Evolutionary conservation across 805 yeast species (phyloP), one percentile per base, ranked within the genome.

Genomic region (Pichia sporocuriosa): DNA sequence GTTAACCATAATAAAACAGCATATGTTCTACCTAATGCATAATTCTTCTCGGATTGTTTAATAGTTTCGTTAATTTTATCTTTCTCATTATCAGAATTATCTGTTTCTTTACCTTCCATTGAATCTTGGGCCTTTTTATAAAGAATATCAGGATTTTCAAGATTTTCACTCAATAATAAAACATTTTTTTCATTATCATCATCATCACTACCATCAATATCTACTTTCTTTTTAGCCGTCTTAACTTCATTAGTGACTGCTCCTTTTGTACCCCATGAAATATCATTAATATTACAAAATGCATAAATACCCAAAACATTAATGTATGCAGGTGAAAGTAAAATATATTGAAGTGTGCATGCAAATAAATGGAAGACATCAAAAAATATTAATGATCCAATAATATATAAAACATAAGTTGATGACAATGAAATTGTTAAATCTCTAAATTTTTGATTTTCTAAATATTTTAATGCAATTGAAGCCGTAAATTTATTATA

Each of bases 261-360:
- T 40, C 95, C 95, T 59, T 90, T 86, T 3, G 96, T 90, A 62
- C 97, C 97, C 97, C 97, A 90, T 6, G 96, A 84, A 36, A 90
- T 80, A 67, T 90, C 98, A 61, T 90, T 96, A 46, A 90, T 82
- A 63, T 90, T 90, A 68, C 97, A 89, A 61, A 90, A 89, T 3
- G 97, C 95, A 63, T 90, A 90, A 47, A 90, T 90, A 61, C 87
- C 88, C 57, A 90, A 69, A 40, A 89, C 90, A 56, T 90, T 89
- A 63, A 88, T 80, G 61, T 89, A 93, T 0, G 94, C 78, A 2
- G 97, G 97, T 48, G 88, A 79, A 39, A 89, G 63, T 49, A 89
- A 63, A 42, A 89, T 61, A 58, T 90, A 89, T 63, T 87, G 97
- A 19, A 77, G 49, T 52, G 87, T 84, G 41, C 94, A 82, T 1